Conservation (phyloP, 768 basidiomycete species). For the Rhizopogon vinicolor region DNA sequence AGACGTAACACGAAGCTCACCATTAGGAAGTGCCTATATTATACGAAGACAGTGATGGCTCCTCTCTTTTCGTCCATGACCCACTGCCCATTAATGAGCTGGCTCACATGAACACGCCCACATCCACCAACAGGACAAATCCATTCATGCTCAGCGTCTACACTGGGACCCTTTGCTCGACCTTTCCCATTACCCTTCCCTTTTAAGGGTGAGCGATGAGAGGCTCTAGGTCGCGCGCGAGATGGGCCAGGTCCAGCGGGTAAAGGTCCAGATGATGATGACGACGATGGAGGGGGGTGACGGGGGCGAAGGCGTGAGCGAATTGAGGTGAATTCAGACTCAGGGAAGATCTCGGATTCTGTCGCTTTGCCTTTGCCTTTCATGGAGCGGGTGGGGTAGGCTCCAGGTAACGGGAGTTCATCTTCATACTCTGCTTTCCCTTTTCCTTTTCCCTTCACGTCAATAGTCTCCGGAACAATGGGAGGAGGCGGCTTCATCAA, state of each 20-base stretch:
- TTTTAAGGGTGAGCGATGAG: constrained; percentile 2
- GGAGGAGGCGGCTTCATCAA: constrained; percentile 42
- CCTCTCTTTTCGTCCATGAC: constrained; percentile 45
- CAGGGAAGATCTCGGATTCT: constrained; percentile 10
- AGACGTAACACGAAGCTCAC: neutral
- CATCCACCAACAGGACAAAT: constrained; percentile 61
- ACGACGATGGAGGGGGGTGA: constrained; percentile 11
- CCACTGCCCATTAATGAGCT: constrained; percentile 58
- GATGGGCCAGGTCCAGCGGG: constrained; percentile 3
- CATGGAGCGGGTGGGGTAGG: neutral
- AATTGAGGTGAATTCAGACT: constrained; percentile 33
- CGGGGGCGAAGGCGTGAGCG: constrained; percentile 58
- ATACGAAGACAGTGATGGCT: constrained; percentile 36
- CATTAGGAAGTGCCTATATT: constrained; percentile 7
- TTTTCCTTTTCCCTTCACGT: constrained; percentile 40
- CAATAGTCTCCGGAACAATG: neutral
- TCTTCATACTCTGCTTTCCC: constrained; percentile 6
- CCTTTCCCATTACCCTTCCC: constrained; percentile 28
- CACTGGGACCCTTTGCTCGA: constrained; percentile 31
- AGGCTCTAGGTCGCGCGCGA: neutral
- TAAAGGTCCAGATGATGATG: constrained; percentile 3
- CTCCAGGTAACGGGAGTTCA: neutral
- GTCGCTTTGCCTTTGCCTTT: constrained; percentile 33
- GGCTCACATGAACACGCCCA: constrained; percentile 47
- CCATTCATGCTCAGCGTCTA: constrained; percentile 54